phyloP scores from a whole-genome alignment of 169 alveolate genomes.

The Miamiensis avidus region DNA sequence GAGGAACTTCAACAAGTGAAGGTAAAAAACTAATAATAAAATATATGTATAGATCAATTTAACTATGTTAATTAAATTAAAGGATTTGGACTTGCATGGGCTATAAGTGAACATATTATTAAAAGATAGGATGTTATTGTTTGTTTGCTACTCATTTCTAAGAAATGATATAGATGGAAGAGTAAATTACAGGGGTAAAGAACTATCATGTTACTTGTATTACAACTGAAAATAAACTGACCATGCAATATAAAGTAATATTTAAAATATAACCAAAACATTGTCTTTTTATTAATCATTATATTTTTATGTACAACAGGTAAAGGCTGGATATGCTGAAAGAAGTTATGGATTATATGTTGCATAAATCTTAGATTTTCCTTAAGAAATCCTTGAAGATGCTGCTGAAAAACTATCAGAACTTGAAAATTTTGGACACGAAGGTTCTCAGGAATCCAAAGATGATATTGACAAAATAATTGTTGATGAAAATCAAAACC shows the following conservation, averaged over 20 bases:
- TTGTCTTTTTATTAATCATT: conserved; percentile 86
- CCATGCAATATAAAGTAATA: conserved; percentile 69
- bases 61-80: too few relatives aligned
- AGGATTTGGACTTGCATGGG: conserved; percentile 97
- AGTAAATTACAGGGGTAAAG: conserved; percentile 62
- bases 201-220: conserved; percentile 86
- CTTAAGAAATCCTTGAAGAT: conserved; percentile 68
- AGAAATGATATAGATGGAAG: conserved; percentile 93
- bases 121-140: conserved; percentile 90
- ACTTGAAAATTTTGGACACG: conserved; percentile 60
- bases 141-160: conserved; percentile 99
- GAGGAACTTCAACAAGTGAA: conserved; percentile 97
- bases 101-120: conserved; percentile 92
- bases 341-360: conserved; percentile 94
- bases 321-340: conserved; percentile 90
- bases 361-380: conserved; percentile 93
- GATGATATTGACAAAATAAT: not conserved
- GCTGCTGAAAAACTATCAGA: conserved; percentile 73
- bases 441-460: not conserved
- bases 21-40: conserved; percentile 32
- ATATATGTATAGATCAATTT: conserved; percentile 30
- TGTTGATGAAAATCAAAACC: not conserved
- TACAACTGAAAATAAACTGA: conserved; percentile 82
- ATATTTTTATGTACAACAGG: not conserved
- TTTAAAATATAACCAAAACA: conserved; percentile 42